phyloP scores from a whole-genome alignment of 1,284 basidiomycete genomes.

The Afroboletus lepidellus region DNA sequence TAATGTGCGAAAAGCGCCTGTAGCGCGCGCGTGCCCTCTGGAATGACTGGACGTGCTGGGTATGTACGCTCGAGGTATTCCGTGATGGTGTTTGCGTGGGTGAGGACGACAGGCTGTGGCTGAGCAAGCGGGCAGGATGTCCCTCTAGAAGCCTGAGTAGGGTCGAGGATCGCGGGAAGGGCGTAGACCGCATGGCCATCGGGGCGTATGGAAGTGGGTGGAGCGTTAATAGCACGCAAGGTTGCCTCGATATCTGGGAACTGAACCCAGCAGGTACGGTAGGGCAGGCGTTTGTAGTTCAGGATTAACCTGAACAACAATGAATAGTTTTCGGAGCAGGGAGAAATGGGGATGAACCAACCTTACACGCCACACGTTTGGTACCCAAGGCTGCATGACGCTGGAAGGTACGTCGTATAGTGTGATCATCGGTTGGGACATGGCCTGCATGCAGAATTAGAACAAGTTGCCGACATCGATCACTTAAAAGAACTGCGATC shows the following conservation, averaged over 20 bases:
- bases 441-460: conserved; percentile 3
- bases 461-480: background rate
- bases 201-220: conserved; percentile 48
- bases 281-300: conserved; percentile 68
- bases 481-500: conserved; percentile 9
- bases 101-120: conserved; percentile 44
- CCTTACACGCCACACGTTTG: conserved; percentile 64
- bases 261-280: conserved; percentile 67
- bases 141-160: conserved; percentile 12
- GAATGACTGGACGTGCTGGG: conserved; percentile 65
- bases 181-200: conserved; percentile 64
- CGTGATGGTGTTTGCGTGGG: conserved; percentile 59
- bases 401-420: conserved; percentile 65
- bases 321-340: background rate
- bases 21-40: conserved; percentile 63
- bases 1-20: conserved; percentile 70
- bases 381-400: conserved; percentile 65
- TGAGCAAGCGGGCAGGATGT: conserved; percentile 19
- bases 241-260: conserved; percentile 64
- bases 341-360: conserved; percentile 8
- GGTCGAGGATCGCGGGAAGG: conserved; percentile 62
- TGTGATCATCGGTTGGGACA: conserved; percentile 51
- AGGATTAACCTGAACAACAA: conserved; percentile 53
- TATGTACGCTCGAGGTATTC: conserved; percentile 70
- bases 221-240: conserved; percentile 56